Percentiles rank a stretch among this genome's conserved stretches.
phyloP scores from a whole-genome alignment of 768 basidiomycete species.

The Zangia roseola region DNA sequence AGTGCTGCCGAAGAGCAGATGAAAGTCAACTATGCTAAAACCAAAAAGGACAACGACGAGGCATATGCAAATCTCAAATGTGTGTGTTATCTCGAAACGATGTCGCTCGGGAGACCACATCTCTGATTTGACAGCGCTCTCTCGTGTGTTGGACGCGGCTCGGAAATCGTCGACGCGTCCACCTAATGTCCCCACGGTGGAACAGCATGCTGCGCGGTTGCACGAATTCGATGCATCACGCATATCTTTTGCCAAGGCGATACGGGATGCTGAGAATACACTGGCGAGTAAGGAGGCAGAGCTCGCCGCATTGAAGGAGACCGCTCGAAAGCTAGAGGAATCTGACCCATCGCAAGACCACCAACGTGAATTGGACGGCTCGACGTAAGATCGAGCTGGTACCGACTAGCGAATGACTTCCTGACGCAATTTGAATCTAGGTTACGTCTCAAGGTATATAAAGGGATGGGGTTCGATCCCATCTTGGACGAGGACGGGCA shows the following conservation, averaged over 20 bases:
- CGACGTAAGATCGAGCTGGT: conserved; percentile 46
- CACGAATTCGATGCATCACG: conserved; percentile 65
- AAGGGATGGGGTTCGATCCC: conserved; percentile 70
- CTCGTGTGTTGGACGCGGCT: conserved; percentile 64
- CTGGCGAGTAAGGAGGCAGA: conserved; percentile 70
- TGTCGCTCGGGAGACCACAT: not conserved
- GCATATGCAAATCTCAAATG: conserved; percentile 66
- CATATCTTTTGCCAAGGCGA: conserved; percentile 68
- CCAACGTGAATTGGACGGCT: conserved; percentile 64
- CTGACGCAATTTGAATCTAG: conserved; percentile 35
- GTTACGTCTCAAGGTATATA: conserved; percentile 65
- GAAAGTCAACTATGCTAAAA: conserved; percentile 49
- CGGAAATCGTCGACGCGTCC: conserved; percentile 71
- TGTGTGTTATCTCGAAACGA: conserved; percentile 19
- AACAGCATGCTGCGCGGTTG: conserved; percentile 56
- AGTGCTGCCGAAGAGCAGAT: conserved; percentile 72
- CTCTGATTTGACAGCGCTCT: conserved; percentile 46
- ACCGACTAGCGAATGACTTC: not conserved
- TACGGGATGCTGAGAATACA: conserved; percentile 67
- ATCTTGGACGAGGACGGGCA: conserved; percentile 52
- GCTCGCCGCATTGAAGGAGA: conserved; percentile 65
- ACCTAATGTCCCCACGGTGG: conserved; percentile 62
- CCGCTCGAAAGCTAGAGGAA: conserved; percentile 56
- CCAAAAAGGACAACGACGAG: conserved; percentile 69
- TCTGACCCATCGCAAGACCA: conserved; percentile 75